These are phyloP conservation scores for Trichoderma semiorbis DNA, from an alignment of 2,329 filamentous ascomycete species.

Conservation along the genomic window DNA sequence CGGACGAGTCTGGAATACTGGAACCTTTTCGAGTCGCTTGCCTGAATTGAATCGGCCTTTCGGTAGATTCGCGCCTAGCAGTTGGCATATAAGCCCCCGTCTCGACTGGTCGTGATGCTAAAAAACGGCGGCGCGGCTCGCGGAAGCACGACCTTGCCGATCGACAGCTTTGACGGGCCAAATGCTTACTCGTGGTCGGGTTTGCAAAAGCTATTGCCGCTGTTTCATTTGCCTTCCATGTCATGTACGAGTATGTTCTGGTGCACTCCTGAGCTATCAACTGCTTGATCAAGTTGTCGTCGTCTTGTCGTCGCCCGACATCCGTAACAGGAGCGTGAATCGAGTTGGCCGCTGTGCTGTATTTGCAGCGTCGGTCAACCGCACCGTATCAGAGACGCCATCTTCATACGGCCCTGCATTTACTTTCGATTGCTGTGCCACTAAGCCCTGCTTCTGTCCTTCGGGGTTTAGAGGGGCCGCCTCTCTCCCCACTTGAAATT, in stretches of 20 bases:
- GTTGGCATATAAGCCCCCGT: not conserved
- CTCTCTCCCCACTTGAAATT: not conserved
- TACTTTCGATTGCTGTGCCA: not conserved
- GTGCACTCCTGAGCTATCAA: not conserved
- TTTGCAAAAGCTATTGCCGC: not conserved
- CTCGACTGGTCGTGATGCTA: constrained; percentile 1
- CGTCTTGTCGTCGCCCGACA: not conserved
- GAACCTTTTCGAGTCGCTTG: not conserved
- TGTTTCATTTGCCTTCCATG: not conserved
- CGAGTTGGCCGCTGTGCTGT: not conserved
- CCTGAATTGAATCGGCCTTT: not conserved
- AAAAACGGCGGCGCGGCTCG: constrained; percentile 7
- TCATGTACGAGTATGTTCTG: not conserved
- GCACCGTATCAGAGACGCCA: not conserved
- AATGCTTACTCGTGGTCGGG: not conserved
- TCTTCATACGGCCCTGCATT: not conserved
- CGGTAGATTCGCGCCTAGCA: not conserved
- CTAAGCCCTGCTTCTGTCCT: not conserved
- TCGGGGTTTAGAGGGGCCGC: not conserved
- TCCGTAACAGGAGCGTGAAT: not conserved
- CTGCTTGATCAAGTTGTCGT: not conserved
- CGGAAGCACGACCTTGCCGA: constrained; percentile 1
- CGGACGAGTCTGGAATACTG: not conserved
- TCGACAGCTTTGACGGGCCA: not conserved
- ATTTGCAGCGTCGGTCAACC: not conserved